A percentile compares a stretch with the other conserved stretches of the same genome.
Evolutionary conservation across 192 early-diverging fungal species (phyloP).

Genomic region (Chytriomyces hyalinus): DNA sequence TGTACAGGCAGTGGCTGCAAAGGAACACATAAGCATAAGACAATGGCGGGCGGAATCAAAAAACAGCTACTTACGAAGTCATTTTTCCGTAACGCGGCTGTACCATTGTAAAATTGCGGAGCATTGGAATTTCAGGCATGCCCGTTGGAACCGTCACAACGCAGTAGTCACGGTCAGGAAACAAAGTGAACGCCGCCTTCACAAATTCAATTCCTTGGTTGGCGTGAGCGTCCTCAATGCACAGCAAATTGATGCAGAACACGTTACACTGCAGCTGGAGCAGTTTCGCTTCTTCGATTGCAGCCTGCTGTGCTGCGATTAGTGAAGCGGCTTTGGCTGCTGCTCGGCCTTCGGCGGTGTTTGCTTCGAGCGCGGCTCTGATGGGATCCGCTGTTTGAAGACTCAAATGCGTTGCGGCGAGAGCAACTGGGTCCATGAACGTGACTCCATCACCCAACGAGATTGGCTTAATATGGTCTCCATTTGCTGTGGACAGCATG

Average conservation of each 20-base stretch:
- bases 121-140: constrained; percentile 47
- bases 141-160: constrained; percentile 52
- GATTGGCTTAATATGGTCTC: constrained; percentile 27
- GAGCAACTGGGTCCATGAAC: constrained; percentile 7
- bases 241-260: constrained; percentile 57
- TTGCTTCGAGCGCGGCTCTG: constrained; percentile 35
- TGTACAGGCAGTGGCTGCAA: constrained; percentile 48
- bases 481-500: constrained; percentile 10
- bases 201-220: constrained; percentile 54
- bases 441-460: constrained; percentile 15
- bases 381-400: constrained; percentile 28
- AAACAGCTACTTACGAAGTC: constrained; percentile 34
- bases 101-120: constrained; percentile 43
- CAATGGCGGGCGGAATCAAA: background rate
- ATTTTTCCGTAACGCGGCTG: constrained; percentile 38
- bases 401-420: constrained; percentile 11
- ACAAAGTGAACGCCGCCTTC: constrained; percentile 47
- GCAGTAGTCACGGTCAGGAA: constrained; percentile 58
- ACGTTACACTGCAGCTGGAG: constrained; percentile 44
- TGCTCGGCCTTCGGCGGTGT: constrained; percentile 26
- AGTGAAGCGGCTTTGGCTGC: constrained; percentile 34
- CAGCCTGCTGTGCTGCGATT: constrained; percentile 32
- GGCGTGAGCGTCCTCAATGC: constrained; percentile 52
- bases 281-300: constrained; percentile 20
- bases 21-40: background rate